Evolutionary conservation across 2,329 filamentous ascomycete genomes (phyloP), one percentile per base, ranked within the genome.

Genomic region (Penicillium sp.): DNA sequence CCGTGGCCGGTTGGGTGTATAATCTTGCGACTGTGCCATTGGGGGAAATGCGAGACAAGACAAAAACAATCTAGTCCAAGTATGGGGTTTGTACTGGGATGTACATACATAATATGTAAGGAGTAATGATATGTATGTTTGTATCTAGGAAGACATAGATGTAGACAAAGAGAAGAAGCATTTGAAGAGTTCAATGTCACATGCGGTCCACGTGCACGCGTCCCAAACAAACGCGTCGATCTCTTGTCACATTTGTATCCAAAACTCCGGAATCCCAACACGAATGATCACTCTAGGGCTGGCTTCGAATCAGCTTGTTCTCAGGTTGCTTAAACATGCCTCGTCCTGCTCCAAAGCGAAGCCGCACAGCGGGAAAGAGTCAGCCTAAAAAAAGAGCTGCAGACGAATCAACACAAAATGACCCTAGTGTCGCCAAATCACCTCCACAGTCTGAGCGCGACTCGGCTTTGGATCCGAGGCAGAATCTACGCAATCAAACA

Each of bases 401-500:
- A 14, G 47, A 58, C 44, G 42, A 48, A 1, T 26, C 55, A 30
- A 27, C 53, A 27, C 38, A 58, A 29, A 44, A 46, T 53, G 61
- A 58, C 18, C n/a, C 48, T 26, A 39, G 27, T 35, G 35, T 48
- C 41, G 11, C 58, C 43, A 50, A 58, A 54, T 60, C 61, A 3
- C 60, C 56, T 27, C 7, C 32, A 8, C 55, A 51, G 7, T 45
- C 47, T n/a, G 51, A 62, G 27, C 61, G 49, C 36, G 54, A 57
- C 14, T 56, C 61, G 16, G 58, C 39, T 13, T 46, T 58, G 18
- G 61, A 63, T 35, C 58, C 60, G 40, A 53, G 55, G 56, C 63
- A 48, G 34, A 61, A 62, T 34, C 53, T 62, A 16, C 64, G 60
- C 40, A 64, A 61, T 35, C 67, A 69, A 56, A 74, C 72, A 16